phyloP scores from a whole-genome alignment of 768 basidiomycete genomes.

The Boletus rufocinnamomeus region DNA sequence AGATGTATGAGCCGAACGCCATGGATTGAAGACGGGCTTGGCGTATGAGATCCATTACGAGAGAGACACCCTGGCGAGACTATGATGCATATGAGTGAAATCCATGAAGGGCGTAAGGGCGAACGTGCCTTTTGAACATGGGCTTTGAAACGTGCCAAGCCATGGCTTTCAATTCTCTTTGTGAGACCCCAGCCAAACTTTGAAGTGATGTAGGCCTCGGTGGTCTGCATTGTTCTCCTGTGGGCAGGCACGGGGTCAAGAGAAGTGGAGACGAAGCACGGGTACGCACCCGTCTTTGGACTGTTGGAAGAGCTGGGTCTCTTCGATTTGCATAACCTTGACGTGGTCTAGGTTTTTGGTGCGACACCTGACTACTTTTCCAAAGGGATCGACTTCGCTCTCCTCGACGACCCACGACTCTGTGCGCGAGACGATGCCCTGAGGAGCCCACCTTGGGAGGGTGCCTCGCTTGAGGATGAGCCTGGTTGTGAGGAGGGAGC shows the following conservation, averaged over 20 bases:
- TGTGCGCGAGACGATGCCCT: slow-evolving; percentile 77
- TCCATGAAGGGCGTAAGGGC: neutral
- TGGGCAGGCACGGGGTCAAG: slow-evolving; percentile 7
- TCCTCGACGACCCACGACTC: slow-evolving; percentile 96
- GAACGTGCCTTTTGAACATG: slow-evolving; percentile 77
- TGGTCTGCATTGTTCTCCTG: slow-evolving; percentile 81
- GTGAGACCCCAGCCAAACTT: slow-evolving; percentile 90
- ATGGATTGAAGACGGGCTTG: slow-evolving; percentile 68
- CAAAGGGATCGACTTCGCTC: slow-evolving; percentile 87
- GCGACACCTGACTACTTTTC: slow-evolving; percentile 70
- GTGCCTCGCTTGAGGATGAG: slow-evolving; percentile 91
- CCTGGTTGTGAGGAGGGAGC: slow-evolving; percentile 81
- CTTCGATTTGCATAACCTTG: slow-evolving; percentile 91
- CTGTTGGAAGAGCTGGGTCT: slow-evolving; percentile 73
- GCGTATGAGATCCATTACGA: slow-evolving; percentile 76
- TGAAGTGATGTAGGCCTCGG: slow-evolving; percentile 85
- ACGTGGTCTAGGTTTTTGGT: slow-evolving; percentile 94
- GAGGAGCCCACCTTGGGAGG: slow-evolving; percentile 90
- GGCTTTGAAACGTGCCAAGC: slow-evolving; percentile 79
- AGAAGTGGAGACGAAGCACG: neutral
- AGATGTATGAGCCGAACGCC: slow-evolving; percentile 41
- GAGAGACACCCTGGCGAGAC: slow-evolving; percentile 87
- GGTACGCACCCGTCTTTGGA: slow-evolving; percentile 64
- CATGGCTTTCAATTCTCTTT: slow-evolving; percentile 84
- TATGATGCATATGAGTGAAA: slow-evolving; percentile 32